Evolutionary conservation across 2,329 filamentous ascomycete species (phyloP).

Genomic region (Dendrostoma leiphaemia): DNA sequence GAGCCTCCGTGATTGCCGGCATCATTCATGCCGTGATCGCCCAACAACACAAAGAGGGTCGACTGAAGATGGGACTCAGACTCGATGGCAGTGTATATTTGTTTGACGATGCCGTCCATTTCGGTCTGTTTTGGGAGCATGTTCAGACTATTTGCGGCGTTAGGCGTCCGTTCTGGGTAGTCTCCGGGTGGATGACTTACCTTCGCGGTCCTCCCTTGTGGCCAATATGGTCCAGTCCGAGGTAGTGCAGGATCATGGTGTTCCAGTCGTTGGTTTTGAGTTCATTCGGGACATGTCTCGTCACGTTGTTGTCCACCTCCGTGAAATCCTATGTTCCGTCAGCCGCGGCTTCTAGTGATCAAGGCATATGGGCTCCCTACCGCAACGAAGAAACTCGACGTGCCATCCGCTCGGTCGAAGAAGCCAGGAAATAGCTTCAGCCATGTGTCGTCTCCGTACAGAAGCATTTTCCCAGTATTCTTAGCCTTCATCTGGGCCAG

Average conservation of each 20-base stretch:
- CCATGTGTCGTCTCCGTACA: constrained; percentile 99
- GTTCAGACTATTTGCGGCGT: constrained; percentile 58
- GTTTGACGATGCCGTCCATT: constrained; percentile 81
- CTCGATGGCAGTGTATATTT: constrained; percentile 75
- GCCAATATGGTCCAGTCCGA: constrained; percentile 95
- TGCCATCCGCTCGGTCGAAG: constrained; percentile 86
- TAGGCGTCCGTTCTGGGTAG: not conserved
- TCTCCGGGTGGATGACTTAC: constrained; percentile 39
- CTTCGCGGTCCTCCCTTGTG: constrained; percentile 90
- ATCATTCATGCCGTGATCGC: constrained; percentile 99
- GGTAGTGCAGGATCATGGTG: constrained; percentile 90
- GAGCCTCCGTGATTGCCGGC: constrained; percentile 96
- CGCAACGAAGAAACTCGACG: constrained; percentile 96
- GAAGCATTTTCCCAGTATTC: constrained; percentile 71
- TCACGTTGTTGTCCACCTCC: constrained; percentile 97
- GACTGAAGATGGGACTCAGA: constrained; percentile 67
- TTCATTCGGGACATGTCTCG: constrained; percentile 79
- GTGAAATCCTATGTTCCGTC: constrained; percentile 75
- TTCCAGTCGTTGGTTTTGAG: constrained; percentile 81
- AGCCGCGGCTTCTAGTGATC: constrained; percentile 16
- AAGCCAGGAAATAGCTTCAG: constrained; percentile 89
- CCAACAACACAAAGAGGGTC: constrained; percentile 81
- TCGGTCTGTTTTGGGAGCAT: constrained; percentile 93
- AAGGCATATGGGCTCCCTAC: constrained; percentile 48
- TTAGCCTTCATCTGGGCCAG: constrained; percentile 85